Evolutionary conservation across 2,329 filamentous ascomycete genomes (phyloP), one percentile per base, ranked within the genome.

Genomic region (Colletotrichum godetiae): DNA sequence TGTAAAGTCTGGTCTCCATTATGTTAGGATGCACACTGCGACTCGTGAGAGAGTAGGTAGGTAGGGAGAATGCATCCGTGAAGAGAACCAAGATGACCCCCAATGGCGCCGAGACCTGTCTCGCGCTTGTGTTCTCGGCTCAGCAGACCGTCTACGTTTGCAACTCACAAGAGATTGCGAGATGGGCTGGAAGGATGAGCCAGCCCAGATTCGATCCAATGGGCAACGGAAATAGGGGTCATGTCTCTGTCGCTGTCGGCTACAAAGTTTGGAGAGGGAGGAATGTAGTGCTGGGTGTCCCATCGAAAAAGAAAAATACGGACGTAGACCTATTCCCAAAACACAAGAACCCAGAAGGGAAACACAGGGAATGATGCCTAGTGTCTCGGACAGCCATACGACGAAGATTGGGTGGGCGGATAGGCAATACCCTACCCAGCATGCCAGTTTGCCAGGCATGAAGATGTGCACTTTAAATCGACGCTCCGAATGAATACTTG

Each of bases 81-180:
- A 22, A 49, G 42, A n/a, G 42, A 10, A 49, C 19, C 19, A n/a
- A 49, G 42, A 22, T 49, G n/a, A 22, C 33, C 52, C 7, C 37
- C n/a, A 49, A 66, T 58, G 53, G 69, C 66, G 59, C 63, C 27
- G 59, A 69, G 11, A 72, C 55, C 15, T 72, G 69, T 72, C 69
- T 68, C 33, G 53, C 6, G 42, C 53, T 62, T 68, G 49, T 56
- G 65, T 11, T 33, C 31, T 22, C 24, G 56, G 31, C 7, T 19
- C 49, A 46, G n/a, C 53, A 59, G 27, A n/a, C 64, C 52, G 57
- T 12, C 35, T 52, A 57, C 57, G 52, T 37, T 56, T 27, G 42
- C 8, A 49, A 49, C 42, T 49, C 42, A 58, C 46, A 7, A 57
- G 60, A 69, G 53, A 53, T 62, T 68, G 37, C 42, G 58, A 72